These are phyloP conservation scores for Puccinia triticina DNA, from an alignment of 1,284 basidiomycete genomes.

Conservation along the genomic window DNA sequence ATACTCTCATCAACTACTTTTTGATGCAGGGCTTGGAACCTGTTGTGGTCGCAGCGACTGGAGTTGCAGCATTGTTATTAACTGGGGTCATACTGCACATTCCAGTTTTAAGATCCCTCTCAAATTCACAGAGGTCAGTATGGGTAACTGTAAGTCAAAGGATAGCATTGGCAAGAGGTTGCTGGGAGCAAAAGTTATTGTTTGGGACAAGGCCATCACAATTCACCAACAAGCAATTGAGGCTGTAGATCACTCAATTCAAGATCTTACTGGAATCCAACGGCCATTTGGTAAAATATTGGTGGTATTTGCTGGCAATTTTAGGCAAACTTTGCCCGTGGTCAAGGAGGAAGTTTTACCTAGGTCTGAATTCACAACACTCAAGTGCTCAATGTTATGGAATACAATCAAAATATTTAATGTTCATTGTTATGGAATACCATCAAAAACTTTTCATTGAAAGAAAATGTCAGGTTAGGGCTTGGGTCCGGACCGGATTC, in stretches of 20 bases:
- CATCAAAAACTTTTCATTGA: not conserved
- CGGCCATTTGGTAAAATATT: slow-evolving; percentile 15
- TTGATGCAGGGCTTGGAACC: not conserved
- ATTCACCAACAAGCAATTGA: not conserved
- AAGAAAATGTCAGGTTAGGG: not conserved
- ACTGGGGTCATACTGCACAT: not conserved
- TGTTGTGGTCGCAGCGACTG: not conserved
- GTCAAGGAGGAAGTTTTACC: not conserved
- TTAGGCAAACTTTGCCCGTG: too few relatives aligned
- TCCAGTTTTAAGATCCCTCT: slow-evolving; percentile 21
- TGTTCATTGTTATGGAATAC: too few relatives aligned
- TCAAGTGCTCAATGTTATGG: not conserved
- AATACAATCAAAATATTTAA: too few relatives aligned
- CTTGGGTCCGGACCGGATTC: not conserved
- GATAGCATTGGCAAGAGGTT: not conserved
- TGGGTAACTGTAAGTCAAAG: not conserved
- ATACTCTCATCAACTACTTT: not conserved
- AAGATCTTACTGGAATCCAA: too few relatives aligned
- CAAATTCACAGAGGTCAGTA: not conserved
- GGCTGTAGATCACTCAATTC: not conserved
- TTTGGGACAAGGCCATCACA: slow-evolving; percentile 12
- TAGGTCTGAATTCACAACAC: not conserved
- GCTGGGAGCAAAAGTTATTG: not conserved
- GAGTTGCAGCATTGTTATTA: not conserved
- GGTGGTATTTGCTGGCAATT: slow-evolving; percentile 14